Evolutionary conservation across 768 basidiomycete genomes (phyloP).

Genomic region (Tylopilus subfusipes): DNA sequence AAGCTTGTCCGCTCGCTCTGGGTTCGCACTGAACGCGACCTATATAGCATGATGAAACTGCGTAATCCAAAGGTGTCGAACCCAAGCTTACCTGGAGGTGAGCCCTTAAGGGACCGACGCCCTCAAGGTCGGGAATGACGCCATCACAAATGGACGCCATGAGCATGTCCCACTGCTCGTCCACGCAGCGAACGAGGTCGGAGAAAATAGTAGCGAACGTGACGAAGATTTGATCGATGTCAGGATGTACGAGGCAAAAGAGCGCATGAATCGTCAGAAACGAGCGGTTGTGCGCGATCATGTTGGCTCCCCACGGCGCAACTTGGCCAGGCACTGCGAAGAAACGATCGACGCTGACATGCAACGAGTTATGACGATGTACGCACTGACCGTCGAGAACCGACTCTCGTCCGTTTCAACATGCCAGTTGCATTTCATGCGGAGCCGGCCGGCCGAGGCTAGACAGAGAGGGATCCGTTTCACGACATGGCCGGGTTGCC

Average conservation of each 20-base stretch:
- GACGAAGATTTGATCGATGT: slow-evolving; percentile 5
- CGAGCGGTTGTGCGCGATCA: slow-evolving; percentile 10
- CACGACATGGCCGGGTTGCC: not conserved
- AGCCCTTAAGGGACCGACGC: slow-evolving; percentile 3
- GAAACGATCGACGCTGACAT: not conserved
- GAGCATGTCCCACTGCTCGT: slow-evolving; percentile 9
- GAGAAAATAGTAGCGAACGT: slow-evolving; percentile 7
- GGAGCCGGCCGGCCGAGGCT: not conserved
- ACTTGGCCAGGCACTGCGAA: slow-evolving; percentile 6
- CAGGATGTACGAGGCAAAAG: slow-evolving; percentile 12
- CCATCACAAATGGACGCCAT: slow-evolving; percentile 9
- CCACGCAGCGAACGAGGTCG: slow-evolving; percentile 8
- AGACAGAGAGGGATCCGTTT: slow-evolving; percentile 1
- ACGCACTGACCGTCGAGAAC: slow-evolving; percentile 6
- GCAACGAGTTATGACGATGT: not conserved
- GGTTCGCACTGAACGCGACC: slow-evolving; percentile 2
- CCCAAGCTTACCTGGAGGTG: slow-evolving; percentile 4
- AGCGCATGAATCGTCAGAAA: slow-evolving; percentile 16
- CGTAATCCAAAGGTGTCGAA: not conserved
- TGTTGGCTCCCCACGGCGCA: slow-evolving; percentile 6
- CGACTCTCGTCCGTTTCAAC: slow-evolving; percentile 9
- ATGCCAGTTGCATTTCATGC: slow-evolving; percentile 7
- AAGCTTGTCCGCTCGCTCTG: slow-evolving; percentile 14
- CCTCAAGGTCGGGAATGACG: slow-evolving; percentile 14
- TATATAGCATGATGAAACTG: not conserved